These are phyloP conservation scores for Ampelomyces quisqualis DNA, from an alignment of 2,329 filamentous ascomycete genomes.

Conservation along the genomic window DNA sequence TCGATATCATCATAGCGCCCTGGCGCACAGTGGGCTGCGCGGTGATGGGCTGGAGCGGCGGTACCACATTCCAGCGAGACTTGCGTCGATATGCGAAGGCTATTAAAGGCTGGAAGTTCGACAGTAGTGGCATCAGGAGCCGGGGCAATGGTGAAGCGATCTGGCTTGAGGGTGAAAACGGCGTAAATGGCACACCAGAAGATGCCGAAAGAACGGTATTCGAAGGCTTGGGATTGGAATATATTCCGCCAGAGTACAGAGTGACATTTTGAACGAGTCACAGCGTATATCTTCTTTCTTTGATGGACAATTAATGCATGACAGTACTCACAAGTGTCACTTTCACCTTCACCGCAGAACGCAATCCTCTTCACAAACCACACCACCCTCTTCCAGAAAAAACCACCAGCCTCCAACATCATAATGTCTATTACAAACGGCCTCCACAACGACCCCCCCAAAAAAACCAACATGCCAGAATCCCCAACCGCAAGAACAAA, in stretches of 20 bases:
- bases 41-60: conserved; percentile 83
- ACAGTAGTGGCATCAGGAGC: conserved; percentile 80
- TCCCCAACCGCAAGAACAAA: too few species aligned
- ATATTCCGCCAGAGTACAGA: conserved; percentile 46
- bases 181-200: conserved; percentile 56
- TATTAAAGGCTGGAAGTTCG: conserved; percentile 76
- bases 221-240: conserved; percentile 66
- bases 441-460: background rate
- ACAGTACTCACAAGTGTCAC: conserved; percentile 3
- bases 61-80: conserved; percentile 87
- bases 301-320: too few species aligned
- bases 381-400: background rate
- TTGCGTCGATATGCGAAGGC: conserved; percentile 76
- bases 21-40: conserved; percentile 90
- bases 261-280: conserved; percentile 52
- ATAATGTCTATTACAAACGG: background rate
- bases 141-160: conserved; percentile 66
- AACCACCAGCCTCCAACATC: background rate
- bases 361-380: background rate
- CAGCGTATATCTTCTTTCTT: too few species aligned
- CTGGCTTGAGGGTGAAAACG: conserved; percentile 61
- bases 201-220: conserved; percentile 80
- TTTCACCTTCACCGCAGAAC: background rate
- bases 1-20: conserved; percentile 88
- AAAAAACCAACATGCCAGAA: background rate